Base-by-base conservation (phyloP, 441 rosid species). In the Macaranga tanarius region DNA sequence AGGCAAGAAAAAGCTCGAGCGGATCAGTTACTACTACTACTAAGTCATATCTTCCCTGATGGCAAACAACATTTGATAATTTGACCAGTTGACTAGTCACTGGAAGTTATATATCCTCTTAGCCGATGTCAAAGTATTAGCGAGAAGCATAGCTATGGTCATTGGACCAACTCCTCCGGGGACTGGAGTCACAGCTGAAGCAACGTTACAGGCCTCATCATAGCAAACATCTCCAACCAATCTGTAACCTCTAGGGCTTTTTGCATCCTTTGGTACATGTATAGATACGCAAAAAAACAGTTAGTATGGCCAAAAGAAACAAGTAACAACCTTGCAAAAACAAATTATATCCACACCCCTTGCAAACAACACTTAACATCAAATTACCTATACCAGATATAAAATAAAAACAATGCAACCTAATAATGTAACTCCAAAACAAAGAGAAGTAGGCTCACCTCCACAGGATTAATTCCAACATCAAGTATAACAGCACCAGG, bases 131-230 rank as follows among this genome's bases (percentile, higher is more conserved):
- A 93, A 86, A 19, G 96, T 92, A 75, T 93, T 92, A 7, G 92
- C 81, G 12, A 90, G 90, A 71, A 93, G 98, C 96, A 93, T 89
- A 16, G 93, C 96, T 76, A 90, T 90, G 11, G 97, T 93, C 97
- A 93, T 90, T 2, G 98, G 96, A 72, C 98, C 98, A 62, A 93
- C 97, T 72, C 97, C 97, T 8, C 96, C 95, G 0, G 96, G 97
- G 72, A 92, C 96, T 34, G 96, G 96, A 44, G 98, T 93, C 62
- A 92, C 69, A 15, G 93, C 95, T 40, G 92, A 88, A 65, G 95
- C 97, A 66, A 87, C 86, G 76, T 85, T 80, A 77, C 89, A 71
- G 56, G 90, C 98, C 73, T 93, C 95, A 59, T 93, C 91, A 1
- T 88, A 88, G 78, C 90, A 89, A 79, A 92, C 82, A 76, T 92